Conservation (phyloP, 139 green algal species). For the Chlamydomonas schloesseri region DNA sequence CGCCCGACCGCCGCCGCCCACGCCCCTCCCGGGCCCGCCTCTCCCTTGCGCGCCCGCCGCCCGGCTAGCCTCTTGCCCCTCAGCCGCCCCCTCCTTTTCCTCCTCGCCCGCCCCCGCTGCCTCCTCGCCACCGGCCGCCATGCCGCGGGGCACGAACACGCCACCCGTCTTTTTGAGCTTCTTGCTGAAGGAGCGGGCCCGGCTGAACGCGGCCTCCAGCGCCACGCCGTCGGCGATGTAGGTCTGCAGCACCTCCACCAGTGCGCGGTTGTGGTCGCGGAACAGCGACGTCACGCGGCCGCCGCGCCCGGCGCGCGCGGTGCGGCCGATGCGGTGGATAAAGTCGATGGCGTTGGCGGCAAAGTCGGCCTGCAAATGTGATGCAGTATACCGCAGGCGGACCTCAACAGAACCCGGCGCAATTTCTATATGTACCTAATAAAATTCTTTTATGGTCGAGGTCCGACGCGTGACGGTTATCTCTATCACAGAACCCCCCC, state of each 20-base stretch:
- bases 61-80: not conserved
- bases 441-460: too few relatives aligned
- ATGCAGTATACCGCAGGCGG: too few relatives aligned
- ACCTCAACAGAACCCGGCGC: too few relatives aligned
- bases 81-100: not conserved
- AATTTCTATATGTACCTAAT: too few relatives aligned
- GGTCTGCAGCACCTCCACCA: slow-evolving; percentile 80
- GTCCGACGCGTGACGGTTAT: too few relatives aligned
- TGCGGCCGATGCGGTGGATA: slow-evolving; percentile 91
- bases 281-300: slow-evolving; percentile 92
- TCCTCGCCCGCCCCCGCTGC: not conserved
- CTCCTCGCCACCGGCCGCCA: not conserved
- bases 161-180: slow-evolving; percentile 89
- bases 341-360: slow-evolving; percentile 94
- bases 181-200: slow-evolving; percentile 92
- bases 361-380: slow-evolving; percentile 93
- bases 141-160: slow-evolving; percentile 82
- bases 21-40: too few relatives aligned
- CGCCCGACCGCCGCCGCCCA: too few relatives aligned
- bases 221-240: slow-evolving; percentile 71
- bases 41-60: not conserved
- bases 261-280: slow-evolving; percentile 28
- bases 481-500: too few relatives aligned
- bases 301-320: slow-evolving; percentile 76
- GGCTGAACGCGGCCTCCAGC: slow-evolving; percentile 92